These are phyloP conservation scores for Xylaria telfairii DNA, from an alignment of 495 filamentous ascomycete species.

Conservation along the genomic window DNA sequence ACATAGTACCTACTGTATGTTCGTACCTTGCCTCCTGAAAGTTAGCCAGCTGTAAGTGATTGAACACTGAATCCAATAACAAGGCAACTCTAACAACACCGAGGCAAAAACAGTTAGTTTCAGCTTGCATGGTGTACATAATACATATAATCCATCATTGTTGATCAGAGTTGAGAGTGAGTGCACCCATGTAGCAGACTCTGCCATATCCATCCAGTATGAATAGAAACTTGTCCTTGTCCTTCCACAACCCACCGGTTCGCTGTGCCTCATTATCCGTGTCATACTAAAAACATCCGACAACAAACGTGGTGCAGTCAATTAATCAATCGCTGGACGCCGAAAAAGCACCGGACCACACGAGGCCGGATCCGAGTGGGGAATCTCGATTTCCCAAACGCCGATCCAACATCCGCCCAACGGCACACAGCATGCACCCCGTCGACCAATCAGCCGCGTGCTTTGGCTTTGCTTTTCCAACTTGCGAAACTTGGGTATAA, in stretches of 20 bases:
- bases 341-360: conserved; percentile 1
- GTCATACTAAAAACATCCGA: background rate
- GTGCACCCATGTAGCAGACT: too few species aligned
- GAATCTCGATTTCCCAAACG: conserved; percentile 24
- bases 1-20: too few species aligned
- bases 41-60: too few species aligned
- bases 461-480: background rate
- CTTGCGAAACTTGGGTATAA: background rate
- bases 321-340: background rate
- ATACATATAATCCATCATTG: background rate
- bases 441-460: background rate
- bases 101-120: too few species aligned
- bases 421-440: conserved; percentile 24
- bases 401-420: conserved; percentile 25
- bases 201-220: background rate
- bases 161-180: background rate
- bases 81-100: too few species aligned
- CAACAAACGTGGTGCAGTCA: background rate
- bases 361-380: conserved; percentile 13
- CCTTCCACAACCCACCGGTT: background rate
- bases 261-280: background rate
- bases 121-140: too few species aligned
- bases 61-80: too few species aligned
- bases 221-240: background rate
- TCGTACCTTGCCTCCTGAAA: too few species aligned